Base-by-base conservation (phyloP, 352 stramenopile genomes). In the Phytophthora meadii region DNA sequence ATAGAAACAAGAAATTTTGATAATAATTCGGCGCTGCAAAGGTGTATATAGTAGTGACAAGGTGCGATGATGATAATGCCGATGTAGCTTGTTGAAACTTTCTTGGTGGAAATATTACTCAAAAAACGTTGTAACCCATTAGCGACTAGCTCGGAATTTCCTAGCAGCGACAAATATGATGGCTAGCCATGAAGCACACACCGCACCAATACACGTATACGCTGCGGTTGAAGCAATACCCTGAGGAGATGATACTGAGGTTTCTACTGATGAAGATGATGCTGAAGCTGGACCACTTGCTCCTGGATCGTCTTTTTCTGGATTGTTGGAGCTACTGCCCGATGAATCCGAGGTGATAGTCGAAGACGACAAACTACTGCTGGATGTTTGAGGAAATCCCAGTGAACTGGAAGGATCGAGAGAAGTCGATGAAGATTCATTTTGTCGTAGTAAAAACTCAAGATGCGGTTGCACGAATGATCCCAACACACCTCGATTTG, bases 81-180 rank as follows among this genome's bases (percentile, higher is more conserved):
- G 22, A 30, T 30, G 6, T 34, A 34, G 28, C 10, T 34, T 34
- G 7, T 10, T 34, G 28, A 30, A 7, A 8, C 7, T 30, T 30
- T 30, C 40, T 46, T 41, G 22, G 34, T 58, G 32, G 30, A 41
- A 67, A 3, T 44, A 17, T 53, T 63, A 68, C 44, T 36, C 54
- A 61, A 69, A 36, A 52, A 60, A 51, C 11, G 34, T 49, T 10
- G 41, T 50, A 39, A 54, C 19, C 40, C 1, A 45, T 71, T 40
- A 67, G 25, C 45, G 61, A 63, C 56, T 61, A n/a, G 61, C 46
- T 40, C 63, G 62, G 17, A 70, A 50, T 63, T 48, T 72, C 5
- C 80, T 74, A 47, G 76, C 46, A 36, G 73, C 78, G 30, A 84
- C 79, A 76, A 87, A 81, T 62, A 84, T 57, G 49, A 93, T 83